Evolutionary conservation across 1,284 basidiomycete species (phyloP).

Genomic region (Moniliophthora roreri): DNA sequence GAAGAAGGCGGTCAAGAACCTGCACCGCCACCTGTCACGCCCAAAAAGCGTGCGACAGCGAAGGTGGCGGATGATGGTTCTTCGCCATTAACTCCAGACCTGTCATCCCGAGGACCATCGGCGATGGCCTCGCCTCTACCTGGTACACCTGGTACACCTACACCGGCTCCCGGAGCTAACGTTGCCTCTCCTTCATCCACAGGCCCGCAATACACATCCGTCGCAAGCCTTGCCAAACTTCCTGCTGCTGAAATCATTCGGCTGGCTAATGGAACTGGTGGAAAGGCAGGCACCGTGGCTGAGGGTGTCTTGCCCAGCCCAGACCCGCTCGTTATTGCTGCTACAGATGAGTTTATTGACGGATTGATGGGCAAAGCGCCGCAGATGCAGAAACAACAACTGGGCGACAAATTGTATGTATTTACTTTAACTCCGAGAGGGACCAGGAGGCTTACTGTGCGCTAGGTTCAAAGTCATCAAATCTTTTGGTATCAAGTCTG

Average conservation of each 20-base stretch:
- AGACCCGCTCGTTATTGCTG: slow-evolving; percentile 65
- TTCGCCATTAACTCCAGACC: slow-evolving; percentile 68
- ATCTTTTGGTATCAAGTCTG: slow-evolving; percentile 75
- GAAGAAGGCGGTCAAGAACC: slow-evolving; percentile 41
- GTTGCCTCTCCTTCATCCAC: not conserved
- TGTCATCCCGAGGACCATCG: slow-evolving; percentile 71
- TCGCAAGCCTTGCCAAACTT: slow-evolving; percentile 61
- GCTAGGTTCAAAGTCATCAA: slow-evolving; percentile 76
- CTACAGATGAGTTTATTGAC: slow-evolving; percentile 81
- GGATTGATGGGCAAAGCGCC: slow-evolving; percentile 59
- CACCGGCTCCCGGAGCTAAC: slow-evolving; percentile 24
- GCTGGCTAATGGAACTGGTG: slow-evolving; percentile 38
- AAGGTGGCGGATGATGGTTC: slow-evolving; percentile 34
- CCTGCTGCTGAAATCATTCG: slow-evolving; percentile 72
- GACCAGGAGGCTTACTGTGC: slow-evolving; percentile 3
- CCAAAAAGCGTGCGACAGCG: slow-evolving; percentile 50
- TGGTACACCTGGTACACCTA: slow-evolving; percentile 52
- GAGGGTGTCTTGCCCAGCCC: slow-evolving; percentile 62
- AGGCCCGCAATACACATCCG: slow-evolving; percentile 38
- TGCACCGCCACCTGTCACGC: slow-evolving; percentile 31
- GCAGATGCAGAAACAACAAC: slow-evolving; percentile 76
- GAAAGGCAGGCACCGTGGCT: slow-evolving; percentile 51
- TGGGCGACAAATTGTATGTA: slow-evolving; percentile 77
- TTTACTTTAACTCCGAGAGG: slow-evolving; percentile 6
- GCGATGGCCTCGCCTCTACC: slow-evolving; percentile 69